These are phyloP conservation scores for Lentinula sp. DNA, from an alignment of 768 basidiomycete genomes.

Conservation along the genomic window DNA sequence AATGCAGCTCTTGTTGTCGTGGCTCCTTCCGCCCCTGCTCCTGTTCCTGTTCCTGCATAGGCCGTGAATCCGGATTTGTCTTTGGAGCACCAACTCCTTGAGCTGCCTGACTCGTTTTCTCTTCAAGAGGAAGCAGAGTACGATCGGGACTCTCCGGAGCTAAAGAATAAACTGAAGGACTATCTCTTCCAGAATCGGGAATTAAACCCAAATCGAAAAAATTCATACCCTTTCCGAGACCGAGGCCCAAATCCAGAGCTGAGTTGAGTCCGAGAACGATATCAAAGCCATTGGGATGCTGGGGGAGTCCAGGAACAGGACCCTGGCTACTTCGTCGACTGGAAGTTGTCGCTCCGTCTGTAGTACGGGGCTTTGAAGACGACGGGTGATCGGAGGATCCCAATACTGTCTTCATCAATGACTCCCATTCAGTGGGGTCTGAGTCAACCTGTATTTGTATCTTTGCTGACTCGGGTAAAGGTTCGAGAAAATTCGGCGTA, in stretches of 20 bases:
- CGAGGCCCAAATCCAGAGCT: slow-evolving; percentile 4
- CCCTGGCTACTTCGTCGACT: background rate
- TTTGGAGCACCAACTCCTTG: background rate
- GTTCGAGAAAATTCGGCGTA: background rate
- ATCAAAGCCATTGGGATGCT: slow-evolving; percentile 2
- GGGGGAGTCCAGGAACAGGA: slow-evolving; percentile 3
- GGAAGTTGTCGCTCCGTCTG: background rate
- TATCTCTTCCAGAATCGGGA: slow-evolving; percentile 1
- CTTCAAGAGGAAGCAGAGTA: background rate
- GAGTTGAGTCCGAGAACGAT: slow-evolving; percentile 3
- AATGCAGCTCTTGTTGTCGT: background rate
- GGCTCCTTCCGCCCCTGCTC: background rate
- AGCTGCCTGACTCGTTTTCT: no score
- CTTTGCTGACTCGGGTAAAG: slow-evolving; percentile 1
- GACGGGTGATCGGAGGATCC: background rate
- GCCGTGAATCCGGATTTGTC: no score
- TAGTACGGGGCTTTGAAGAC: background rate
- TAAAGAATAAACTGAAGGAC: slow-evolving; percentile 6
- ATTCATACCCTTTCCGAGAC: slow-evolving; percentile 2
- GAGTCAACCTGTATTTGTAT: slow-evolving; percentile 5
- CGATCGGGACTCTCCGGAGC: slow-evolving; percentile 1
- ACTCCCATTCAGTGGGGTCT: slow-evolving; percentile 2
- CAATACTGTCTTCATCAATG: slow-evolving; percentile 2
- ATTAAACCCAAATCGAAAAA: slow-evolving; percentile 4
- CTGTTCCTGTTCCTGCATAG: background rate